Evolutionary conservation across 306 rosid species (phyloP), one percentile per base, ranked within the genome.

Genomic region (Cicer cuneatum): DNA sequence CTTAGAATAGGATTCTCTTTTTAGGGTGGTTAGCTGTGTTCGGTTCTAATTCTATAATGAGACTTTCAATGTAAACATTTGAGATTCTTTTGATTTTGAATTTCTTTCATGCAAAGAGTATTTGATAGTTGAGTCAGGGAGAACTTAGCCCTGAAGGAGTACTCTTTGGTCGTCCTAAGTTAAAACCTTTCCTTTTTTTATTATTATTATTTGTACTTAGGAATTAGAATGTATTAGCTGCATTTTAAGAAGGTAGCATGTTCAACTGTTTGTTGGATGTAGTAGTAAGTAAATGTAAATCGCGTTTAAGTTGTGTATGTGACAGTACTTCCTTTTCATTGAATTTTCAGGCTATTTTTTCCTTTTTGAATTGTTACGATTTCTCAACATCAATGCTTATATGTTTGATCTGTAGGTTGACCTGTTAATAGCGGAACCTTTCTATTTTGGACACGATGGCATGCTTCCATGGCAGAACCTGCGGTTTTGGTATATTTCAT

Each of bases 381-480:
- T 45, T 46, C 37, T 7, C 66, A 74, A 47, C 53, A 54, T 49
- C 48, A 21, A 53, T 72, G 66, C 53, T 65, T 47, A 14, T 74
- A 47, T 74, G 35, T 66, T 79, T 38, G 7, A 38, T 81, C 51
- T 84, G 77, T 64, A 93, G 98, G 90, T 86, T 80, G 92, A 88
- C 82, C 84, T 93, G 66, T 83, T 93, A 77, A 77, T 93, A 37
- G 96, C 88, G 33, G 98, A 93, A 84, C 98, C 98, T 72, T 93
- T 87, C 83, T 91, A 94, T 72, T 83, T 47, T 52, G 97, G 97
- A 79, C 87, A 78, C 29, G 94, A 94, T 53, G 78, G 83, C 77
- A 81, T 80, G 86, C 97, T 94, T 82, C 98, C 98, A 24, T 93
- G 98, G 98, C 91, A 88, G 76, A 89, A 89, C 85, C 88, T 93